Percentiles rank a stretch among this genome's conserved stretches.
These are phyloP conservation scores for Phoma herbarum DNA, from an alignment of 2,329 filamentous ascomycete genomes.

Conservation along the genomic window DNA sequence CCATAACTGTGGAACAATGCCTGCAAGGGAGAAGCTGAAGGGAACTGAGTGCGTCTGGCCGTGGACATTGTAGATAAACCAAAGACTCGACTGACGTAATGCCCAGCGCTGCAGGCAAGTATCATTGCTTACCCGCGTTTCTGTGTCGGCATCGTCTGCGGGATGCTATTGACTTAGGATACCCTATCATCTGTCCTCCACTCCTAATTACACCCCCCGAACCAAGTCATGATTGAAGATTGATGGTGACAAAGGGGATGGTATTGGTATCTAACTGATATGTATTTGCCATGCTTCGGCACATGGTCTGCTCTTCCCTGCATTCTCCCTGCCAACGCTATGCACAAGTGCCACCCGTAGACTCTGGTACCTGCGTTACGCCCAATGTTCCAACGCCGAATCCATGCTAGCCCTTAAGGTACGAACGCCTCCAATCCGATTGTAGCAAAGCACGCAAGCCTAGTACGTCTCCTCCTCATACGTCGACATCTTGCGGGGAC, in stretches of 20 bases:
- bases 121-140: too few relatives aligned
- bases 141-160: not conserved
- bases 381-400: slow-evolving; percentile 17
- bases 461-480: slow-evolving; percentile 66
- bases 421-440: slow-evolving; percentile 13
- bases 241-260: slow-evolving; percentile 39
- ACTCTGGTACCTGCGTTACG: slow-evolving; percentile 11
- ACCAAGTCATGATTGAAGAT: too few relatives aligned
- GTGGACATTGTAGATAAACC: too few relatives aligned
- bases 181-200: too few relatives aligned
- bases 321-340: slow-evolving; percentile 3
- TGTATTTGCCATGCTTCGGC: slow-evolving; percentile 28
- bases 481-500: slow-evolving; percentile 61
- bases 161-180: not conserved
- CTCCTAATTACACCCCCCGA: too few relatives aligned
- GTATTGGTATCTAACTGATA: slow-evolving; percentile 42
- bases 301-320: slow-evolving; percentile 19
- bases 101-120: not conserved
- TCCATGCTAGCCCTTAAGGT: slow-evolving; percentile 13
- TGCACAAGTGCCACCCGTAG: slow-evolving; percentile 5
- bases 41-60: too few relatives aligned
- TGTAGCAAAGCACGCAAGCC: slow-evolving; percentile 5
- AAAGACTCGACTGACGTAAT: too few relatives aligned
- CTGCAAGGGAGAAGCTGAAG: not conserved
- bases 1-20: not conserved